Base-by-base conservation (phyloP, 108 stramenopile species). In the Tribonema minus region DNA sequence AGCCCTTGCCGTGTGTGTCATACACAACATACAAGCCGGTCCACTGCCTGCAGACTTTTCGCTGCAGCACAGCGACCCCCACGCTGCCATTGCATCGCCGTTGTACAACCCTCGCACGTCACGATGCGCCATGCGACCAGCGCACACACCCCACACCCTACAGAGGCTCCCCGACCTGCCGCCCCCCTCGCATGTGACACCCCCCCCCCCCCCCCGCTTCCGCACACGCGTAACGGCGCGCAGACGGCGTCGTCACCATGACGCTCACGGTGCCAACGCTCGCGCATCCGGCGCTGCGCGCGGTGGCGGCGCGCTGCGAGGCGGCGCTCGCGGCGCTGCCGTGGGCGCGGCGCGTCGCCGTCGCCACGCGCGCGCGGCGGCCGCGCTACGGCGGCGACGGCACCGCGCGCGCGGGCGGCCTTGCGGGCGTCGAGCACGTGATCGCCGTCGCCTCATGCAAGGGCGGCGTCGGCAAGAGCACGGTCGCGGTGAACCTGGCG, bases 401-500 rank as follows among this genome's bases (percentile, higher is more conserved):
- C 79, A 9, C 68, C n/a, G n/a, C n/a, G n/a, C n/a, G n/a, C n/a
- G n/a, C n/a, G n/a, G n/a, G n/a, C n/a, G n/a, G n/a, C n/a, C 80
- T 83, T 4, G 65, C 66, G 28, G 63, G 33, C 9, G 82, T 83
- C 23, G n/a, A 72, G 37, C 60, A 81, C 29, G 69, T 87, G 7
- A 70, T 87, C n/a, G 82, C 75, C 64, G 85, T 85, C 6, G 76
- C 85, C 41, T 84, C 58, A 62, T 86, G 81, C 78, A 89, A 86
- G 84, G 99, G 99, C 30, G 99, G 99, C 4, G 99, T 99, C 5
- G 99, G 99, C 46, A 99, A 99, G 76, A 93, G 92, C 33, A 98
- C 99, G 3, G 88, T 97, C 28, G 94, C 96, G 2, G 89, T 92
- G 37, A 97, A 99, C 79, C 90, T 98, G 15, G 99, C 99, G n/a